These are phyloP conservation scores for Penicillium nordicum DNA, from an alignment of 2,329 filamentous ascomycete genomes.

Conservation along the genomic window DNA sequence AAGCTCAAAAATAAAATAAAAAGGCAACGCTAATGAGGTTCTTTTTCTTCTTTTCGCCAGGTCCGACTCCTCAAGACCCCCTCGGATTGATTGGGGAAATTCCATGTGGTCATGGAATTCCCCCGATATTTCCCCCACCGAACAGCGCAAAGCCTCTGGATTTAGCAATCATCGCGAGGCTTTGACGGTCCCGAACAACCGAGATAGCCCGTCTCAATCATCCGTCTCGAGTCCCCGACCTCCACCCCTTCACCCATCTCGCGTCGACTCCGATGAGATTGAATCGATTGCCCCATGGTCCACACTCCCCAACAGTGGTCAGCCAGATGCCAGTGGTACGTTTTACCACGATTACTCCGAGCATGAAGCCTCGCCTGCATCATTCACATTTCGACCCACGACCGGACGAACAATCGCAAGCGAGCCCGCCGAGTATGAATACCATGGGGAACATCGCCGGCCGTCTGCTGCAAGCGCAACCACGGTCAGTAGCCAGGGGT, in stretches of 20 bases:
- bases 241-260: constrained; percentile 21
- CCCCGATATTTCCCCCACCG: constrained; percentile 39
- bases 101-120: constrained; percentile 36
- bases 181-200: constrained; percentile 29
- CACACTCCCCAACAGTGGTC: constrained; percentile 26
- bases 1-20: neutral
- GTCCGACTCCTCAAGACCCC: constrained; percentile 22
- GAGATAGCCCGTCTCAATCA: constrained; percentile 26
- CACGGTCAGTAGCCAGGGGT: constrained; percentile 80
- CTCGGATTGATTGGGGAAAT: constrained; percentile 28
- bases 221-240: constrained; percentile 22
- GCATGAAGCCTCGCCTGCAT: constrained; percentile 56
- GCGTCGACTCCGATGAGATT: constrained; percentile 16
- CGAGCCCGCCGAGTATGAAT: constrained; percentile 61
- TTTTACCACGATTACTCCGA: constrained; percentile 41
- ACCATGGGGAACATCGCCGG: constrained; percentile 68
- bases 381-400: constrained; percentile 63
- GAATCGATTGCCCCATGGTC: constrained; percentile 34
- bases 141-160: constrained; percentile 33
- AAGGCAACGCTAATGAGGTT: neutral
- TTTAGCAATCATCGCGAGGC: constrained; percentile 37
- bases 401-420: constrained; percentile 52
- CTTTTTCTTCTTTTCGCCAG: constrained; percentile 12
- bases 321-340: constrained; percentile 30
- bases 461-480: constrained; percentile 87